These are phyloP conservation scores for Senna siamea DNA, from an alignment of 306 rosid species.

Conservation along the genomic window DNA sequence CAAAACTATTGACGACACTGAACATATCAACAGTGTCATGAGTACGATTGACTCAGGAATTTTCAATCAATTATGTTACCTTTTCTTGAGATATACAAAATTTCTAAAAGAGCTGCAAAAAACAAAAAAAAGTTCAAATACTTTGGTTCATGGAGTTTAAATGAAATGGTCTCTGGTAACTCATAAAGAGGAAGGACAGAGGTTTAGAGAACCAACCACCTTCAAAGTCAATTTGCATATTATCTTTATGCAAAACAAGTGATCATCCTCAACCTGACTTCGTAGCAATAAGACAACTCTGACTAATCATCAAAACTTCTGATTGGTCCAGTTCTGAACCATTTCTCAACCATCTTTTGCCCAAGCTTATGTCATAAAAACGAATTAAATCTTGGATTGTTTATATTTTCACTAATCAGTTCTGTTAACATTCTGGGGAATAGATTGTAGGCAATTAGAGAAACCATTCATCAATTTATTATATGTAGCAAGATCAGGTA, in stretches of 20 bases:
- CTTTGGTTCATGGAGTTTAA: not conserved
- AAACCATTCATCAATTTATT: slow-evolving; percentile 65
- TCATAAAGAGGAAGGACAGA: not conserved
- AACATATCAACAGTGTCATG: too few species aligned
- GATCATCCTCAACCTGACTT: slow-evolving; percentile 12
- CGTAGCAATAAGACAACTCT: not conserved
- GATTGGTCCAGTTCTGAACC: slow-evolving; percentile 8
- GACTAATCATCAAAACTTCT: not conserved
- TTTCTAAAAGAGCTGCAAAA: too few species aligned
- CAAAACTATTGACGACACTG: too few species aligned
- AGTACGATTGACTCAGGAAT: not conserved
- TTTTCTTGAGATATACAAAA: not conserved
- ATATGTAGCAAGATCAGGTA: slow-evolving; percentile 73
- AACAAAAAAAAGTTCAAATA: too few species aligned
- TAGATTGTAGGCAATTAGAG: slow-evolving; percentile 24
- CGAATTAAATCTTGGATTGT: slow-evolving; percentile 7
- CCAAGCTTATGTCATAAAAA: not conserved
- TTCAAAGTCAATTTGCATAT: slow-evolving; percentile 24
- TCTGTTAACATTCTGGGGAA: slow-evolving; percentile 2
- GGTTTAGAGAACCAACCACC: slow-evolving; percentile 9
- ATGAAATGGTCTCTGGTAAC: slow-evolving; percentile 18
- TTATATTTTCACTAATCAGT: slow-evolving; percentile 33
- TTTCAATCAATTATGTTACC: not conserved
- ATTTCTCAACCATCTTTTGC: slow-evolving; percentile 23
- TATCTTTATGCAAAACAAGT: slow-evolving; percentile 14